These are phyloP conservation scores for Entomophthora muscae DNA, from an alignment of 371 early-diverging fungal genomes.

Conservation along the genomic window DNA sequence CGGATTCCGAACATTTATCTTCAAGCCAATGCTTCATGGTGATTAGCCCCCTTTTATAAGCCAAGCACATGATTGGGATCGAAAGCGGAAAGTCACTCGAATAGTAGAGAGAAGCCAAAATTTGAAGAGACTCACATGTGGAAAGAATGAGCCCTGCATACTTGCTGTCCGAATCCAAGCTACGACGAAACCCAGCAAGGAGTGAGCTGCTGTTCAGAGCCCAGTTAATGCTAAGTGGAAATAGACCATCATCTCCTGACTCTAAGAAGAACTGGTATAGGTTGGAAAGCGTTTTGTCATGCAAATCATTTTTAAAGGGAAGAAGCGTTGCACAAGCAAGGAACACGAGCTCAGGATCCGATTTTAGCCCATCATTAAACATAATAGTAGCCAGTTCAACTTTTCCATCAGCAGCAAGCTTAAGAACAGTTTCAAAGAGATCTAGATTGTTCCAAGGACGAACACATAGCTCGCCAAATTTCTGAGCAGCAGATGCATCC, in stretches of 20 bases:
- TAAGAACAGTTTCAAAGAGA: background rate
- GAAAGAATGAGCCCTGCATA: background rate
- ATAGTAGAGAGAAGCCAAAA: background rate
- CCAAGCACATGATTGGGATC: constrained; percentile 1
- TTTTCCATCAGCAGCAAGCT: background rate
- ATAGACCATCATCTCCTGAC: background rate
- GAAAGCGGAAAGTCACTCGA: constrained; percentile 5
- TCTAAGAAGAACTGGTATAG: background rate
- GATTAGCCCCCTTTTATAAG: background rate
- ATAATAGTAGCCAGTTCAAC: background rate
- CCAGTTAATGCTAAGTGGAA: constrained; percentile 5
- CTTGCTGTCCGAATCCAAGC: background rate
- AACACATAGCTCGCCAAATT: background rate
- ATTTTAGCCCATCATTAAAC: constrained; percentile 1
- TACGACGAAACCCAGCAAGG: background rate
- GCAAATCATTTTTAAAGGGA: background rate
- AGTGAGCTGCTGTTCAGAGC: constrained; percentile 1
- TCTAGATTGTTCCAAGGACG: constrained; percentile 1
- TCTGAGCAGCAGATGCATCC: background rate
- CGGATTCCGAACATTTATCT: background rate
- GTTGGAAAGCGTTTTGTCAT: background rate
- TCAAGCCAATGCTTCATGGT: constrained; percentile 6
- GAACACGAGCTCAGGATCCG: constrained; percentile 2
- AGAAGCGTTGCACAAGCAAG: background rate
- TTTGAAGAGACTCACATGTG: background rate